These are phyloP conservation scores for Corrigiola litoralis DNA, from an alignment of 179 eudicot species.

Conservation along the genomic window DNA sequence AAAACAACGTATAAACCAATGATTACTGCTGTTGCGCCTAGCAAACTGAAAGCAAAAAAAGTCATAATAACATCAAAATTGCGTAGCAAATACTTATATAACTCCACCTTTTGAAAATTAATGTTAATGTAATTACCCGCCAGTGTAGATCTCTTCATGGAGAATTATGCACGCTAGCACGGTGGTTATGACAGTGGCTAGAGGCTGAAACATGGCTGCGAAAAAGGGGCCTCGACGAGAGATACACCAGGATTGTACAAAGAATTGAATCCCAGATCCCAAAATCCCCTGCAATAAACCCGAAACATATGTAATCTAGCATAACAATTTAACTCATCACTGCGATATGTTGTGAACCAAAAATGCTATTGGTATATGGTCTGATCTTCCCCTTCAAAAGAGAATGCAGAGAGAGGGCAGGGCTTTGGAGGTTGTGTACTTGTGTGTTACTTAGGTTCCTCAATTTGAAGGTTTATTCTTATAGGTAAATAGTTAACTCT, in stretches of 20 bases:
- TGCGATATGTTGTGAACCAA: too few species aligned
- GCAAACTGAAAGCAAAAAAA: slow-evolving; percentile 21
- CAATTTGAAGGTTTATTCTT: too few species aligned
- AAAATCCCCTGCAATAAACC: slow-evolving; percentile 15
- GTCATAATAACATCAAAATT: neutral
- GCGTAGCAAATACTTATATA: neutral
- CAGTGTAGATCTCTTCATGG: slow-evolving; percentile 46
- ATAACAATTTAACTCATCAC: too few species aligned
- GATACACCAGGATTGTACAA: slow-evolving; percentile 67
- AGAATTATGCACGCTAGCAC: slow-evolving; percentile 37
- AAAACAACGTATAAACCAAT: slow-evolving; percentile 42
- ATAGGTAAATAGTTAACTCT: too few species aligned
- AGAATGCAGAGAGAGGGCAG: too few species aligned
- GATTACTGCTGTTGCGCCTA: slow-evolving; percentile 36
- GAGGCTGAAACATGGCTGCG: slow-evolving; percentile 61
- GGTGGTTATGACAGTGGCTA: slow-evolving; percentile 51
- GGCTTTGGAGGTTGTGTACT: too few species aligned
- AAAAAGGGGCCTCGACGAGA: slow-evolving; percentile 55
- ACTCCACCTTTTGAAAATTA: too few species aligned
- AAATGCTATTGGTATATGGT: too few species aligned
- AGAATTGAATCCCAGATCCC: slow-evolving; percentile 33
- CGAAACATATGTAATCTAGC: too few species aligned
- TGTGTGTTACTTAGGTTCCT: too few species aligned
- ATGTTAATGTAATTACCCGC: slow-evolving; percentile 35
- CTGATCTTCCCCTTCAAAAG: too few species aligned